phyloP scores from a whole-genome alignment of 2,329 filamentous ascomycete genomes.

The Diaporthe vexans region DNA sequence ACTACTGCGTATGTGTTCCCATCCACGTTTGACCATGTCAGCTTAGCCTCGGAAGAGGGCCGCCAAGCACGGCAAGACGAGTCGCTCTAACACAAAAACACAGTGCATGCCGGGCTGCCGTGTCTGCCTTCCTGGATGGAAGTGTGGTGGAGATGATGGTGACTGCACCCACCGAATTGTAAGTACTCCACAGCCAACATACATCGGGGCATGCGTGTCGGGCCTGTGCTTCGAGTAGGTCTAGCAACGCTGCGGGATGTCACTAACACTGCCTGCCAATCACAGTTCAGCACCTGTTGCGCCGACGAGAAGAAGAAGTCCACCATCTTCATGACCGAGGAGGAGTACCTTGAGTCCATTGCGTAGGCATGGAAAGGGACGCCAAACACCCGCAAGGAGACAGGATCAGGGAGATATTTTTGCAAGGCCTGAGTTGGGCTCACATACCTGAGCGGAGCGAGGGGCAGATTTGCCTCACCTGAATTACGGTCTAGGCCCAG shows the following conservation, averaged over 20 bases:
- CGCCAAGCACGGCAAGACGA: neutral
- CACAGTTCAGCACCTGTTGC: constrained; percentile 9
- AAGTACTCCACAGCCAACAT: neutral
- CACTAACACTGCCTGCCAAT: neutral
- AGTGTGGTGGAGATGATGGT: no score
- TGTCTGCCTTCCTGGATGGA: neutral
- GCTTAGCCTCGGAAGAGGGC: rapidly evolving
- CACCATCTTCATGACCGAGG: neutral
- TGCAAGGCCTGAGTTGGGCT: neutral
- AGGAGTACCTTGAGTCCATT: neutral
- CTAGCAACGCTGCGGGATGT: neutral
- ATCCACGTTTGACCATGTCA: no score
- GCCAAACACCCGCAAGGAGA: no score
- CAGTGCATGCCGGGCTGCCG: neutral
- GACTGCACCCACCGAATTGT: neutral
- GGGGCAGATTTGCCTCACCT: neutral
- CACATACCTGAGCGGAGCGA: neutral
- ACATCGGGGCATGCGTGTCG: neutral
- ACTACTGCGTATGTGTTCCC: neutral
- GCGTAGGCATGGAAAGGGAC: neutral
- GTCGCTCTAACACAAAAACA: neutral
- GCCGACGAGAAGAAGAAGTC: neutral
- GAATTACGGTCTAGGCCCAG: neutral
- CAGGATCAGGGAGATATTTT: neutral
- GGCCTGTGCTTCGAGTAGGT: neutral